phyloP scores from a whole-genome alignment of 2,329 filamentous ascomycete genomes.

The Akanthomyces muscarius region DNA sequence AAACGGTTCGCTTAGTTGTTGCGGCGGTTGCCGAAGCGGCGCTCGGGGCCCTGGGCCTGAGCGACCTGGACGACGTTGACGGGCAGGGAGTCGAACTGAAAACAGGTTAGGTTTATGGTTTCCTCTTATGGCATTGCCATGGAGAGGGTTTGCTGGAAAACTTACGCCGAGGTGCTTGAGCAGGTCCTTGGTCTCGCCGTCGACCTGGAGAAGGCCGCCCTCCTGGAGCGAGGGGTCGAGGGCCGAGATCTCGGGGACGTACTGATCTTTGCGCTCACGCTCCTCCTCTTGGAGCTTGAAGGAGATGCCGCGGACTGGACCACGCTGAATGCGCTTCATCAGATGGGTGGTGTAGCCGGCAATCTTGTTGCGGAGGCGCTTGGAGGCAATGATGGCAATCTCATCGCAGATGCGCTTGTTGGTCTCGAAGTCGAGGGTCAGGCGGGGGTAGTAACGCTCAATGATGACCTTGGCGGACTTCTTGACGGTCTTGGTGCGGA shows the following conservation, averaged over 20 bases:
- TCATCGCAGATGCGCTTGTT: slow-evolving; percentile 99
- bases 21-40: slow-evolving; percentile 68
- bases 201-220: slow-evolving; percentile 89
- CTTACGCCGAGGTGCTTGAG: slow-evolving; percentile 98
- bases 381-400: slow-evolving; percentile 98
- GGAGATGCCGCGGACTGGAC: slow-evolving; percentile 98
- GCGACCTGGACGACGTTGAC: slow-evolving; percentile 91
- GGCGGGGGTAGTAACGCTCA: slow-evolving; percentile 95
- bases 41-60: slow-evolving; percentile 82
- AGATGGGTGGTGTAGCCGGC: slow-evolving; percentile 97
- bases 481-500: slow-evolving; percentile 67
- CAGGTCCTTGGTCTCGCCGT: slow-evolving; percentile 97
- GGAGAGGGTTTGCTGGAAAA: slow-evolving; percentile 31
- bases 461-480: slow-evolving; percentile 98
- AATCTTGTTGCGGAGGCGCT: slow-evolving; percentile 99
- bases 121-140: too few species aligned
- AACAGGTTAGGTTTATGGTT: slow-evolving; percentile 27
- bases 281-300: slow-evolving; percentile 99
- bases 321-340: slow-evolving; percentile 99
- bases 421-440: slow-evolving; percentile 99
- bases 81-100: slow-evolving; percentile 91
- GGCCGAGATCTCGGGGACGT: slow-evolving; percentile 97
- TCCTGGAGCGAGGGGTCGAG: slow-evolving; percentile 98
- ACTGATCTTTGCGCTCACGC: slow-evolving; percentile 99
- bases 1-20: slow-evolving; percentile 38